These are phyloP conservation scores for Botrytis fragariae DNA, from an alignment of 2,329 filamentous ascomycete species.

Conservation along the genomic window DNA sequence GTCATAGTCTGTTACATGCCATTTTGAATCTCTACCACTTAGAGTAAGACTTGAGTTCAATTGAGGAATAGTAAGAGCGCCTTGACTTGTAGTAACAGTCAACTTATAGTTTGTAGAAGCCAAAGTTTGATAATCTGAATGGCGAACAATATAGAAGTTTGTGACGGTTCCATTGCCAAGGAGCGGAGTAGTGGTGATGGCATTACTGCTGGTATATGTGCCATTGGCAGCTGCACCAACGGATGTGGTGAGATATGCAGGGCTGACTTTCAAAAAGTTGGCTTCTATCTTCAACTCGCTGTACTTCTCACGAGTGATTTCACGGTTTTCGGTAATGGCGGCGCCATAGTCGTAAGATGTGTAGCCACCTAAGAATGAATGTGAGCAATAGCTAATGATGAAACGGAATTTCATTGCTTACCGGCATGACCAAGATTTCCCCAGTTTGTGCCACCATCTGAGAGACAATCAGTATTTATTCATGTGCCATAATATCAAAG, in stretches of 20 bases:
- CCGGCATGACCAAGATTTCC: slow-evolving; percentile 68
- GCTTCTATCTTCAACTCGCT: slow-evolving; percentile 74
- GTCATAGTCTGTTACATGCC: slow-evolving; percentile 65
- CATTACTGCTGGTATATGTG: slow-evolving; percentile 52
- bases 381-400: slow-evolving; percentile 1
- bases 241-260: slow-evolving; percentile 62
- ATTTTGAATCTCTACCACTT: slow-evolving; percentile 63
- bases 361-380: slow-evolving; percentile 49
- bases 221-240: slow-evolving; percentile 48
- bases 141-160: slow-evolving; percentile 65
- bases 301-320: slow-evolving; percentile 71
- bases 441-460: slow-evolving; percentile 76
- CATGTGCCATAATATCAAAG: background rate
- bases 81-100: slow-evolving; percentile 57
- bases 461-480: slow-evolving; percentile 47
- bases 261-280: slow-evolving; percentile 71
- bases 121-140: slow-evolving; percentile 61
- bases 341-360: slow-evolving; percentile 59
- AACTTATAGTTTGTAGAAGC: slow-evolving; percentile 61
- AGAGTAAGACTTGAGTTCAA: slow-evolving; percentile 56
- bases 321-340: slow-evolving; percentile 66
- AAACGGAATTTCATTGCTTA: slow-evolving; percentile 3
- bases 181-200: slow-evolving; percentile 55
- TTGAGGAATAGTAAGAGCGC: slow-evolving; percentile 57
- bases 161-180: slow-evolving; percentile 51